phyloP scores from a whole-genome alignment of 768 basidiomycete species.

The Russula emetica region DNA sequence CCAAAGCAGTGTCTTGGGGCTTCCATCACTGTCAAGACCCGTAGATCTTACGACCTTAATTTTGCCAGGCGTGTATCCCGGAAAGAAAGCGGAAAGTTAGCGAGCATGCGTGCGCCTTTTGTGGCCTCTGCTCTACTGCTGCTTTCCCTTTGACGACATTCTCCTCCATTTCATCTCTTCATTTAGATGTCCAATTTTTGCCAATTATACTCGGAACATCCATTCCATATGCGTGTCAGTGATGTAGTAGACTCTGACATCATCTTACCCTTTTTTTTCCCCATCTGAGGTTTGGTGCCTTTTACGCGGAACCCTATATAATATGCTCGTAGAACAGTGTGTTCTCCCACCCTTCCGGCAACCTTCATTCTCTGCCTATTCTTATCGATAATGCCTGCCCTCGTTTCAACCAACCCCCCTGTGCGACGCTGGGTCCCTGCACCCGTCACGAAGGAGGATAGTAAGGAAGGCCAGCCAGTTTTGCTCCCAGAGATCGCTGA shows the following conservation, averaged over 20 bases:
- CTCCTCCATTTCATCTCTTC: conserved; percentile 1
- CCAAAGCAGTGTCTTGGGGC: background rate
- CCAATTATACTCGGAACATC: conserved; percentile 6
- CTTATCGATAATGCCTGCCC: conserved; percentile 23
- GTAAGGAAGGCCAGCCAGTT: conserved; percentile 18
- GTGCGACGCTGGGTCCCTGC: conserved; percentile 31
- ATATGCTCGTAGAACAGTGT: background rate
- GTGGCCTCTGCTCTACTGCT: background rate
- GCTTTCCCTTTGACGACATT: background rate
- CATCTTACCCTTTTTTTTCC: background rate
- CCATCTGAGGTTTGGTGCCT: conserved; percentile 9
- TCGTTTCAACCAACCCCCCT: conserved; percentile 20
- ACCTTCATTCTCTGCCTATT: background rate
- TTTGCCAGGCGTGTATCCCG: conserved; percentile 13
- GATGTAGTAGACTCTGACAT: background rate
- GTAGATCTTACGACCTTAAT: conserved; percentile 1
- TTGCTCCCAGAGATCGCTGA: background rate
- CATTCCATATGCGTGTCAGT: background rate
- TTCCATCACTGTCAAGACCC: background rate
- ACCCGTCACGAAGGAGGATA: conserved; percentile 29
- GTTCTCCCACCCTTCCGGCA: background rate
- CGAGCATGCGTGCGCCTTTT: background rate
- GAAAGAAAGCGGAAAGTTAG: conserved; percentile 11
- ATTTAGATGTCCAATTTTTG: conserved; percentile 1
- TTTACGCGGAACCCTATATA: conserved; percentile 10